Evolutionary conservation across 1,139 yeast genomes (phyloP), one percentile per base, ranked within the genome.

Genomic region (Blastobotrys arbuscula): DNA sequence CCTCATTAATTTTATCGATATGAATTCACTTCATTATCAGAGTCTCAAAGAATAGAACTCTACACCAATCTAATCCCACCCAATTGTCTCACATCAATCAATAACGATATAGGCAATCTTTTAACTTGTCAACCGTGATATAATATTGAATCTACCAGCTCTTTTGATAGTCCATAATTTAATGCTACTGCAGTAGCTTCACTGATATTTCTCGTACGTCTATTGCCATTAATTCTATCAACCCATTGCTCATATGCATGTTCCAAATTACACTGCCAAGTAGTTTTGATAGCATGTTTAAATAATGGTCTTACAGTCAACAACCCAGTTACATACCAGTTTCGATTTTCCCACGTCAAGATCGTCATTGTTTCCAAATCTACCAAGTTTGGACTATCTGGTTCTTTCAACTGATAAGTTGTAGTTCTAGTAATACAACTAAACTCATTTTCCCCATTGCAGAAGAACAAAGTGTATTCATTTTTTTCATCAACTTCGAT

Each of bases 281-380:
- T 39, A 10, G 20, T 24, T 18, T 24, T 45, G 3, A 45, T 39
- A 2, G 48, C 48, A 20, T 39, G 39, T 37, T 45, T 45, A 26
- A 45, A 45, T 16, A 26, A 10, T 16, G 48, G 48, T 20, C 26
- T 39, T 2, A 39, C 48, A 16, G 43, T 39, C 19, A 45, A 33
- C 26, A 39, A 16, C 8, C 48, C 48, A 13, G 48, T 45, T 9
- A 24, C 44, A 34, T 33, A 45, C 48, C 48, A 45, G 28, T 45
- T 45, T 16, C 41, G 26, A 16, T 39, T 33, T 16, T 45, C 48
- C 48, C 48, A 45, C 15, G 44, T 39, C 39, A 45, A 33, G 20
- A 45, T 40, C 48, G 35, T 33, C 48, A 45, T 45, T 2, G 43
- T 39, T 19, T 45, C 48, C 20, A 39, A n/a, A 16, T 20, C 36